Base-by-base conservation (phyloP, 805 yeast genomes). In the Wickerhamiella occidentalis region DNA sequence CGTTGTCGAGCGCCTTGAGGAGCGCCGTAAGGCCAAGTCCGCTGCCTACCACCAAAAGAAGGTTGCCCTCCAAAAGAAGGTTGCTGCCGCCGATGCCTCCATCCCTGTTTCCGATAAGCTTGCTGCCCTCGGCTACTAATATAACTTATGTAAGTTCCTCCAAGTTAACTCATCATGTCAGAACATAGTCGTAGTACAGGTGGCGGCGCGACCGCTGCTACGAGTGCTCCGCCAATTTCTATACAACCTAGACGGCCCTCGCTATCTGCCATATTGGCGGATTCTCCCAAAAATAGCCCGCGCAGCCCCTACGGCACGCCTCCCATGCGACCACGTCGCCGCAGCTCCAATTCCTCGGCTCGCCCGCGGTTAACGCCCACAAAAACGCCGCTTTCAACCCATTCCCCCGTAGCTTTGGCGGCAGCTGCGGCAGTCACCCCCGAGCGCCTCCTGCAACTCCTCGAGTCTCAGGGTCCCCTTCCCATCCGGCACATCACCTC, bases 31-130 rank as follows among this genome's bases (percentile, higher is more conserved):
- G 83, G 94, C 88, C 72, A 87, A 83, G 80, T 81, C 95, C 66
- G 95, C 95, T 69, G 98, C 94, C 75, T 92, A 85, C 85, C 86
- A 87, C 82, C 94, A 95, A 67, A 87, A 86, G 84, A 92, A 90
- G 95, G 79, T 76, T 72, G 95, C 97, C 73, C 84, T 85, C 69
- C 76, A 82, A 73, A 85, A 85, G 84, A 90, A 90, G 82, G 76
- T 84, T 64, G 75, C 76, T 61, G 79, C 88, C 68, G 96, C 95
- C 68, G 75, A 77, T 70, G 81, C 86, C 67, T 70, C 92, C 60
- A 75, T 95, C 64, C 92, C 85, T 67, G 94, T 79, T 69, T 80
- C 95, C 66, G 75, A 85, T 77, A 78, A 88, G 78, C 85, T 92
- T 71, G 94, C 96, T 72, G 75, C 94, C 69, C 76, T 92, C 67